Evolutionary conservation across 495 filamentous ascomycete species (phyloP).

Genomic region (Hypoxylon intermedium): DNA sequence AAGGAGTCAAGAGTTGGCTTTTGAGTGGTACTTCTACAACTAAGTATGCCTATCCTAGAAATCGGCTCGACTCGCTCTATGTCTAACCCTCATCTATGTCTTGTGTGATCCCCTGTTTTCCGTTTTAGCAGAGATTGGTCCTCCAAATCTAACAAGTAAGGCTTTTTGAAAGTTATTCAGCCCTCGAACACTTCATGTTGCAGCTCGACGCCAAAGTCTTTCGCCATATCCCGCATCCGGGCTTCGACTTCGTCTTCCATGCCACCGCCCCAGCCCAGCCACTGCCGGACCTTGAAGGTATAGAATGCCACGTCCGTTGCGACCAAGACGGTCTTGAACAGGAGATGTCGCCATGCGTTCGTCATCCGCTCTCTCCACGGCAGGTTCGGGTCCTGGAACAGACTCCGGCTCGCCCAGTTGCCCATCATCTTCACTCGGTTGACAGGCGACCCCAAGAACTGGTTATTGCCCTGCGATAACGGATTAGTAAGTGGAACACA

Average conservation of each 20-base stretch:
- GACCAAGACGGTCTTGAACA: slow-evolving; percentile 81
- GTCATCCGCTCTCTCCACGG: slow-evolving; percentile 54
- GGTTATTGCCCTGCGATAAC: slow-evolving; percentile 53
- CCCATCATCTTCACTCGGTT: slow-evolving; percentile 96
- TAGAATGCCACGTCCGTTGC: slow-evolving; percentile 84
- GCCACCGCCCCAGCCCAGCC: slow-evolving; percentile 73
- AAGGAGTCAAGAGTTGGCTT: slow-evolving; percentile 1
- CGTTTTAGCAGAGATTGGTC: slow-evolving; percentile 7
- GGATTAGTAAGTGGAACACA: background rate
- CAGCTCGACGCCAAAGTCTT: slow-evolving; percentile 88
- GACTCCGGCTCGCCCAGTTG: slow-evolving; percentile 80
- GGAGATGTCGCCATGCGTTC: slow-evolving; percentile 69
- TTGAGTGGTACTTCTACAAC: slow-evolving; percentile 16
- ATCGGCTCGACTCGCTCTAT: slow-evolving; percentile 21
- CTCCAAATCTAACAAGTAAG: slow-evolving; percentile 7
- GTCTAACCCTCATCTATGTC: slow-evolving; percentile 16
- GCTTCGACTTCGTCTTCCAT: slow-evolving; percentile 95
- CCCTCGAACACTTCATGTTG: slow-evolving; percentile 88
- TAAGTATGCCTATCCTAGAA: slow-evolving; percentile 29
- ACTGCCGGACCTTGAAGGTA: slow-evolving; percentile 76
- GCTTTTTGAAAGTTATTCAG: too few species aligned
- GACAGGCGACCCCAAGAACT: slow-evolving; percentile 87
- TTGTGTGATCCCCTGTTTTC: slow-evolving; percentile 7
- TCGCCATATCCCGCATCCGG: slow-evolving; percentile 84
- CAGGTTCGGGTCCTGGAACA: slow-evolving; percentile 67